phyloP scores from a whole-genome alignment of 2,329 filamentous ascomycete species.

The Alternaria viburni region DNA sequence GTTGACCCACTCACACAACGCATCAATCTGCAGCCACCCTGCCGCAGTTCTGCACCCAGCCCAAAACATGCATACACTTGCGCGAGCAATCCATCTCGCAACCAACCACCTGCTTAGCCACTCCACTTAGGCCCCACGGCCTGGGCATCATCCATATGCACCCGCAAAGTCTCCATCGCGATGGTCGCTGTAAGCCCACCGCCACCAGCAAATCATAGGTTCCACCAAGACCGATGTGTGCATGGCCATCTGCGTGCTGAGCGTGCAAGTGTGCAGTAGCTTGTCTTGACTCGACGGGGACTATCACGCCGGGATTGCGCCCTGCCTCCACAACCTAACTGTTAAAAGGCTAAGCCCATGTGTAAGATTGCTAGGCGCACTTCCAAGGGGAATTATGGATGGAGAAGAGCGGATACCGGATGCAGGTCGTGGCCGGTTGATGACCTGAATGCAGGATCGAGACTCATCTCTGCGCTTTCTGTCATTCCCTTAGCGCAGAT shows the following conservation, averaged over 20 bases:
- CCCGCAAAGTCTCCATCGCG: constrained; percentile 15
- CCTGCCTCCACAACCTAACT: constrained; percentile 10
- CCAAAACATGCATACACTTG: constrained; percentile 20
- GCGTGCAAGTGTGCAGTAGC: constrained; percentile 31
- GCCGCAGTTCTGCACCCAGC: constrained; percentile 18
- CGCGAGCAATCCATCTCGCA: constrained; percentile 14
- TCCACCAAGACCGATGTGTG: constrained; percentile 25
- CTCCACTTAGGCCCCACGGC: constrained; percentile 15
- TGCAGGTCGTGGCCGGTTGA: constrained; percentile 26
- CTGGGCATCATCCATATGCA: constrained; percentile 16
- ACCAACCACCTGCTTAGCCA: constrained; percentile 22
- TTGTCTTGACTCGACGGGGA: constrained; percentile 19
- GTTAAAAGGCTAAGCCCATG: constrained; percentile 2
- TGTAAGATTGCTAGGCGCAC: constrained; percentile 14
- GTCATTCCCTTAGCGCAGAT: constrained; percentile 7
- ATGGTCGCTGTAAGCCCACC: constrained; percentile 16
- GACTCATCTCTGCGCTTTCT: constrained; percentile 17
- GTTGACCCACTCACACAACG: constrained; percentile 23
- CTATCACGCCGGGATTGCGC: constrained; percentile 17
- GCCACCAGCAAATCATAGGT: constrained; percentile 24
- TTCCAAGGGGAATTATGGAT: constrained; percentile 10
- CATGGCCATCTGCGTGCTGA: constrained; percentile 25
- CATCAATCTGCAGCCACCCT: constrained; percentile 21
- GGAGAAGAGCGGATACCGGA: constrained; percentile 21
- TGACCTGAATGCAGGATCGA: constrained; percentile 35